Conservation (phyloP, 164 flowering plant genomes). For the Vitis labrusca region DNA sequence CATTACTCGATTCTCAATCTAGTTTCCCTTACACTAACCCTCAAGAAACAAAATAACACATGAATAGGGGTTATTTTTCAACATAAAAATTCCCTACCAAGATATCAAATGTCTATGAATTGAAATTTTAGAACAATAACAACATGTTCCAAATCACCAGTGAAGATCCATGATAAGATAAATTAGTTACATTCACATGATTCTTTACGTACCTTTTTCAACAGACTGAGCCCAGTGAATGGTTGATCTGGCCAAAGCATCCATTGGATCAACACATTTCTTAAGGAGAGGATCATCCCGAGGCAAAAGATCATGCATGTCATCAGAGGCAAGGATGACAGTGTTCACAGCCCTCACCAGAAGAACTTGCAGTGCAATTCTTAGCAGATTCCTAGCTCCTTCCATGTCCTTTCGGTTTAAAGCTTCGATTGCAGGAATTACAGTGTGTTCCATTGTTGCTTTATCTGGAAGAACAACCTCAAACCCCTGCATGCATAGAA, state of each 20-base stretch:
- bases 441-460: constrained; percentile 41
- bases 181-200: background rate
- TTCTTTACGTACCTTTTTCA: constrained; percentile 13
- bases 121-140: background rate
- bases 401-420: constrained; percentile 31
- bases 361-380: constrained; percentile 42
- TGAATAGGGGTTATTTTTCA: background rate
- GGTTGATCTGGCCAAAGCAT: constrained; percentile 31
- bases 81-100: background rate
- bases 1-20: background rate
- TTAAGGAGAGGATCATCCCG: constrained; percentile 37
- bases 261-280: constrained; percentile 39
- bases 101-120: background rate
- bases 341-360: constrained; percentile 39
- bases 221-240: constrained; percentile 25
- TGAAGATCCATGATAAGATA: background rate
- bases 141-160: background rate
- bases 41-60: background rate
- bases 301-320: constrained; percentile 32
- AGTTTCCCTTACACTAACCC: background rate
- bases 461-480: constrained; percentile 46
- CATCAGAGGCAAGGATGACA: constrained; percentile 39
- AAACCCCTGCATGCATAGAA: constrained; percentile 29
- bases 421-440: constrained; percentile 36
- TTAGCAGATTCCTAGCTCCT: constrained; percentile 34